A percentile compares a stretch with the other conserved stretches of the same genome.
phyloP scores from a whole-genome alignment of 805 yeast genomes.

The Zygosaccharomyces lentus region DNA sequence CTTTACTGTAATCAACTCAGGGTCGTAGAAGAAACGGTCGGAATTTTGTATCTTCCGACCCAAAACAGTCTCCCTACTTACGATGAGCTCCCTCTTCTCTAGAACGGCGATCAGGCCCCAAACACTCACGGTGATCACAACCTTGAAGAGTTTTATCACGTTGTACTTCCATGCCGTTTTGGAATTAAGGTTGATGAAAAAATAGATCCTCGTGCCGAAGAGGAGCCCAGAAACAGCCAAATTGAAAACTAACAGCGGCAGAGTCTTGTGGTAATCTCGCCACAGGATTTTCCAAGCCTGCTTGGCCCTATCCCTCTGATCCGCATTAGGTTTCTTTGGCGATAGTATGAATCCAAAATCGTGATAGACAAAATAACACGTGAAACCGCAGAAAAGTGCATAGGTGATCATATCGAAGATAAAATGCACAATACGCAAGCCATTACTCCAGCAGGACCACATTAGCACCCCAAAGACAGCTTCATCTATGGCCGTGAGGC shows the following conservation, averaged over 20 bases:
- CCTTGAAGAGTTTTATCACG: slow-evolving; percentile 21
- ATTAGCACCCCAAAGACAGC: slow-evolving; percentile 11
- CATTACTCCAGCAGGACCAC: slow-evolving; percentile 1
- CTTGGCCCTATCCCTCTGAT: slow-evolving; percentile 6
- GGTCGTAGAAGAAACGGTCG: slow-evolving; percentile 30
- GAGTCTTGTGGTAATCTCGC: slow-evolving; percentile 28
- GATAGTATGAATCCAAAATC: slow-evolving; percentile 26
- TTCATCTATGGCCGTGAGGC: slow-evolving; percentile 14
- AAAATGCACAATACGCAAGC: slow-evolving; percentile 6
- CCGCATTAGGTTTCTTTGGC: slow-evolving; percentile 15
- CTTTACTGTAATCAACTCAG: slow-evolving; percentile 16
- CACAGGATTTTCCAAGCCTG: slow-evolving; percentile 17
- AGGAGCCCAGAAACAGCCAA: slow-evolving; percentile 16
- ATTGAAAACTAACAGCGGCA: slow-evolving; percentile 28
- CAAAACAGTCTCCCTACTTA: slow-evolving; percentile 29
- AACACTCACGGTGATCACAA: slow-evolving; percentile 30
- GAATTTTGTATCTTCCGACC: slow-evolving; percentile 31
- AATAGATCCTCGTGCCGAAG: slow-evolving; percentile 18
- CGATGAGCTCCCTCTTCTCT: slow-evolving; percentile 26
- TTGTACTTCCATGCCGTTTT: slow-evolving; percentile 24
- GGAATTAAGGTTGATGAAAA: slow-evolving; percentile 7
- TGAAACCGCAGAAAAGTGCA: slow-evolving; percentile 17
- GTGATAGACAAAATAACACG: slow-evolving; percentile 21
- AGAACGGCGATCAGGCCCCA: slow-evolving; percentile 34
- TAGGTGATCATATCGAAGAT: slow-evolving; percentile 14